phyloP scores from a whole-genome alignment of 768 basidiomycete species.

The Mycena haematopus region DNA sequence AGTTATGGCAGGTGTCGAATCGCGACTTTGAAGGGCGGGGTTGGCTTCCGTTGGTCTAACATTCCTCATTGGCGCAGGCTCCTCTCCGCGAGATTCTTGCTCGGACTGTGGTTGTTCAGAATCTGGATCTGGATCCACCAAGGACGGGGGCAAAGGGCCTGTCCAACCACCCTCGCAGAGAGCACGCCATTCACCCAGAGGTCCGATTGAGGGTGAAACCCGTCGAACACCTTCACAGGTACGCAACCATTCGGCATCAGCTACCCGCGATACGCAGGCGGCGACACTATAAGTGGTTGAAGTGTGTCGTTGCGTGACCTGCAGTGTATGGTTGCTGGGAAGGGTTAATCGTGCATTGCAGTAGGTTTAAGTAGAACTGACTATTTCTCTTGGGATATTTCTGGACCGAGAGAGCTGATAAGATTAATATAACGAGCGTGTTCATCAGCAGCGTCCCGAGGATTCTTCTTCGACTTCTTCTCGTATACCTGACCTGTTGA shows the following conservation, averaged over 20 bases:
- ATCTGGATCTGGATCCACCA: slow-evolving; percentile 40
- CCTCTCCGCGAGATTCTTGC: slow-evolving; percentile 15
- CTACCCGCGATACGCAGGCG: slow-evolving; percentile 70
- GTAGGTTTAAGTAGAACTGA: slow-evolving; percentile 43
- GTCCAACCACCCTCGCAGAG: slow-evolving; percentile 81
- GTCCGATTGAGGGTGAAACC: slow-evolving; percentile 69
- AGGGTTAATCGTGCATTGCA: slow-evolving; percentile 1
- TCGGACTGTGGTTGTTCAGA: slow-evolving; percentile 12
- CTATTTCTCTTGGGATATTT: slow-evolving; percentile 84
- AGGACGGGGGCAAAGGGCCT: slow-evolving; percentile 53
- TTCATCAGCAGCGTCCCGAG: slow-evolving; percentile 71
- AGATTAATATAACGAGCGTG: slow-evolving; percentile 80
- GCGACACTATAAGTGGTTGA: slow-evolving; percentile 66
- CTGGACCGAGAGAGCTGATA: slow-evolving; percentile 73
- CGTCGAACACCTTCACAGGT: slow-evolving; percentile 75
- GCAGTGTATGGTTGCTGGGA: slow-evolving; percentile 69
- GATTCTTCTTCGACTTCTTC: slow-evolving; percentile 80
- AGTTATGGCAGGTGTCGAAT: slow-evolving; percentile 16
- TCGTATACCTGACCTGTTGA: slow-evolving; percentile 71
- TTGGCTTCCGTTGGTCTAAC: slow-evolving; percentile 9
- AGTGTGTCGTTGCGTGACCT: slow-evolving; percentile 67
- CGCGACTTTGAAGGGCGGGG: slow-evolving; percentile 15
- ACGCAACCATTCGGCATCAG: slow-evolving; percentile 80
- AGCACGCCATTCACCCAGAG: slow-evolving; percentile 74
- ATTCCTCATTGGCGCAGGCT: slow-evolving; percentile 18